Evolutionary conservation across 345 rosid genomes (phyloP).

Genomic region (Salix udensis): DNA sequence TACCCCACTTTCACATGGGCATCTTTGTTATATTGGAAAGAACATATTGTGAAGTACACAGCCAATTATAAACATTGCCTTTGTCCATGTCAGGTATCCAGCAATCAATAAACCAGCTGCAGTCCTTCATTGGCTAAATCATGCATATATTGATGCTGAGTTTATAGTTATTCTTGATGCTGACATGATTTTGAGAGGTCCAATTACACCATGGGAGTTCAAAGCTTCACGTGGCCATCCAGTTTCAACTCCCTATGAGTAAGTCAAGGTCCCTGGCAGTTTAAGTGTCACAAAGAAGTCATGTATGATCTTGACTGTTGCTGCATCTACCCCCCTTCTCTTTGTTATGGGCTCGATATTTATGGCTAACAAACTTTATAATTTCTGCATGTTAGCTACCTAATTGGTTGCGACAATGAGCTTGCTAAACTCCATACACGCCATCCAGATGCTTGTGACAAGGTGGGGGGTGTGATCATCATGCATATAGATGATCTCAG

Average conservation of each 20-base stretch:
- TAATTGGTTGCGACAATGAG: constrained; percentile 90
- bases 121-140: constrained; percentile 98
- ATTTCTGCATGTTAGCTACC: constrained; percentile 54
- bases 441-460: constrained; percentile 90
- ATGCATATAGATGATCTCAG: constrained; percentile 96
- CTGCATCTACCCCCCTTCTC: neutral
- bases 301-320: neutral
- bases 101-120: constrained; percentile 99
- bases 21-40: too few relatives aligned
- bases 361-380: neutral
- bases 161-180: constrained; percentile 94
- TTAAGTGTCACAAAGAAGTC: neutral
- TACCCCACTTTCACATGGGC: neutral
- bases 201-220: constrained; percentile 97
- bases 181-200: constrained; percentile 94
- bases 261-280: constrained; percentile 23
- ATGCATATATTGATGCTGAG: constrained; percentile 78
- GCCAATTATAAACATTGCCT: constrained; percentile 1
- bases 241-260: constrained; percentile 98
- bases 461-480: constrained; percentile 95
- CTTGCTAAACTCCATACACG: constrained; percentile 90
- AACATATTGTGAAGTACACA: too few relatives aligned
- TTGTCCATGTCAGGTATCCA: constrained; percentile 70
- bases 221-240: constrained; percentile 88
- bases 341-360: neutral